phyloP scores from a whole-genome alignment of 2,329 filamentous ascomycete genomes.

The Lasiodiplodia theobromae region DNA sequence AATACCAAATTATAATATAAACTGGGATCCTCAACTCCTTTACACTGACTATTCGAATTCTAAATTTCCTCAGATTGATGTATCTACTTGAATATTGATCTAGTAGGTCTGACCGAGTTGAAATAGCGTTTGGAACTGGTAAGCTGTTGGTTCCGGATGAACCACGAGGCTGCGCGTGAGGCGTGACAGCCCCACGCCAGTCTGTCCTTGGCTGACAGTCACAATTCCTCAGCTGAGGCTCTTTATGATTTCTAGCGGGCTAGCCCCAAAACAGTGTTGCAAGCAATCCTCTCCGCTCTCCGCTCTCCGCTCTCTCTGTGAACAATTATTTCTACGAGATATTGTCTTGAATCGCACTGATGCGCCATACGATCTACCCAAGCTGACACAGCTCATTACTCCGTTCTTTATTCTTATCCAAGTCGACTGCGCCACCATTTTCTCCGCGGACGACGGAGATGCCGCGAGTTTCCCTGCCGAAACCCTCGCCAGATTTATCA shows the following conservation, averaged over 20 bases:
- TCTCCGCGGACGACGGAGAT: not conserved
- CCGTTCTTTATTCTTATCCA: not conserved
- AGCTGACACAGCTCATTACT: not conserved
- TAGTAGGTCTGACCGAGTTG: too few relatives aligned
- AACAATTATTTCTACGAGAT: not conserved
- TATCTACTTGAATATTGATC: not conserved
- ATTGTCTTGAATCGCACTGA: not conserved
- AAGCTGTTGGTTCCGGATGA: not conserved
- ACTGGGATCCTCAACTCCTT: too few relatives aligned
- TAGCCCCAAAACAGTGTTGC: not conserved
- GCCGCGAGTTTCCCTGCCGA: constrained; percentile 1
- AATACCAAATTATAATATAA: too few relatives aligned
- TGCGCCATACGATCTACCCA: not conserved
- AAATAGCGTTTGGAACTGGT: not conserved
- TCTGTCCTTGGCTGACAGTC: not conserved
- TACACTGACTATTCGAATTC: too few relatives aligned
- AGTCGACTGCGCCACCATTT: not conserved
- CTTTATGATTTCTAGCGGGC: not conserved
- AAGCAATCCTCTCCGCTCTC: not conserved
- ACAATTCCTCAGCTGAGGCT: not conserved
- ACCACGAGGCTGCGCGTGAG: not conserved
- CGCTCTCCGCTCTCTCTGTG: not conserved
- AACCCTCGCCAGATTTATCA: not conserved
- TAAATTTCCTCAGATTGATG: not conserved
- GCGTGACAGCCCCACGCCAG: not conserved